phyloP scores from a whole-genome alignment of 345 rosid species.

The Draba incana region DNA sequence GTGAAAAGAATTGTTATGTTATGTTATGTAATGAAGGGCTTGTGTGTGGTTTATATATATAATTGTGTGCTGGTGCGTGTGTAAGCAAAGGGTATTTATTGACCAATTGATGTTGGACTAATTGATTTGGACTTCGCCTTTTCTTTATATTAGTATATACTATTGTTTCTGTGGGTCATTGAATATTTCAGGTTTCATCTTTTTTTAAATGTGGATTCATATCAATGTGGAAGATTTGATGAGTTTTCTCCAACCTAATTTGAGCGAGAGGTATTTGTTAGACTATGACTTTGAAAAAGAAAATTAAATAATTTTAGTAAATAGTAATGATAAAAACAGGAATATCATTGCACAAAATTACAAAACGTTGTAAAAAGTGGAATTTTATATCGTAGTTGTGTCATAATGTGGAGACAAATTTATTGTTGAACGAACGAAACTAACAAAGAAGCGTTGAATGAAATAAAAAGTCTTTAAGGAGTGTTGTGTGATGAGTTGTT shows the following conservation, averaged over 20 bases:
- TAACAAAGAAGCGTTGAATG: slow-evolving; percentile 34
- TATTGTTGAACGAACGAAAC: slow-evolving; percentile 37
- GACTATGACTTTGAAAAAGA: slow-evolving; percentile 10
- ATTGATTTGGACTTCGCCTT: slow-evolving; percentile 33
- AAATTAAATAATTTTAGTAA: too few relatives aligned
- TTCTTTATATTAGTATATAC: slow-evolving; percentile 4
- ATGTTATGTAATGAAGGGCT: slow-evolving; percentile 23
- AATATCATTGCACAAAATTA: not conserved
- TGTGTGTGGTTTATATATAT: slow-evolving; percentile 27
- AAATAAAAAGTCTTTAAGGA: slow-evolving; percentile 25
- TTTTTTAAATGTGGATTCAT: slow-evolving; percentile 23
- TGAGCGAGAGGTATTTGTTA: slow-evolving; percentile 10
- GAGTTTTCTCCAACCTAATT: slow-evolving; percentile 22
- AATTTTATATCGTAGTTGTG: slow-evolving; percentile 31
- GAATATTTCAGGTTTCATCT: slow-evolving; percentile 27
- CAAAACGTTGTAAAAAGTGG: slow-evolving; percentile 39
- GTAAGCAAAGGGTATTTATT: slow-evolving; percentile 37
- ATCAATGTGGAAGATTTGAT: slow-evolving; percentile 1
- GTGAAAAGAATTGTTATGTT: slow-evolving; percentile 34
- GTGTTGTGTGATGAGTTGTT: slow-evolving; percentile 34
- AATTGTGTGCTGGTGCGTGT: slow-evolving; percentile 33
- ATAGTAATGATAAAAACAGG: not conserved
- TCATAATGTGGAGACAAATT: slow-evolving; percentile 38
- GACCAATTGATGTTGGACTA: slow-evolving; percentile 33
- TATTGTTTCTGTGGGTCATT: not conserved